Percentiles rank a stretch among this genome's conserved stretches.
Evolutionary conservation across 2,329 filamentous ascomycete genomes (phyloP).

Genomic region (Aspergillus phoenicis): DNA sequence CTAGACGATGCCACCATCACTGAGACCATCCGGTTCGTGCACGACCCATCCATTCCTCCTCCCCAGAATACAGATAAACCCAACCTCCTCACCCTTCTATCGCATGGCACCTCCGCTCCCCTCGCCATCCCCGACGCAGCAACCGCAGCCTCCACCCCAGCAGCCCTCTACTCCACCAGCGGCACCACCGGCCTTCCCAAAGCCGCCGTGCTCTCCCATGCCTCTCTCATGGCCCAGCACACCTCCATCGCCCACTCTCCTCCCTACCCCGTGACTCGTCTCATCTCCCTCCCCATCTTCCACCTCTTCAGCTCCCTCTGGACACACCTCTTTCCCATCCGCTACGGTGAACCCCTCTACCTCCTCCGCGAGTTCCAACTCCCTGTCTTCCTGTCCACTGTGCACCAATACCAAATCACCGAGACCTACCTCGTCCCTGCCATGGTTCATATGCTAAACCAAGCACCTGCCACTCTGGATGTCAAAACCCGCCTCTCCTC

Average conservation of each 20-base stretch:
- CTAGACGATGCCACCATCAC: constrained; percentile 19
- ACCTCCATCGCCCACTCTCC: constrained; percentile 38
- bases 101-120: constrained; percentile 46
- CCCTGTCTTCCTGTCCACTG: constrained; percentile 34
- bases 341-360: constrained; percentile 44
- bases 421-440: constrained; percentile 48
- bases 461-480: constrained; percentile 12
- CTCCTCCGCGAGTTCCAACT: constrained; percentile 45
- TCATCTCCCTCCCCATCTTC: constrained; percentile 52
- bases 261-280: constrained; percentile 39
- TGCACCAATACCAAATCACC: constrained; percentile 41
- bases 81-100: constrained; percentile 34
- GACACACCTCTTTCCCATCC: constrained; percentile 44
- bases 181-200: constrained; percentile 62
- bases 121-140: constrained; percentile 40
- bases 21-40: background rate
- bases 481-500: constrained; percentile 31
- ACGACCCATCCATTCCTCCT: background rate
- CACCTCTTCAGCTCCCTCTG: constrained; percentile 49
- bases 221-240: constrained; percentile 54
- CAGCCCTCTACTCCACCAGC: constrained; percentile 51
- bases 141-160: constrained; percentile 47
- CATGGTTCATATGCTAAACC: constrained; percentile 35
- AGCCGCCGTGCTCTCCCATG: constrained; percentile 58
- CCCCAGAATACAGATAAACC: background rate